Evolutionary conservation across 345 rosid species (phyloP), one percentile per base, ranked within the genome.

Genomic region (Passiflora organensis): DNA sequence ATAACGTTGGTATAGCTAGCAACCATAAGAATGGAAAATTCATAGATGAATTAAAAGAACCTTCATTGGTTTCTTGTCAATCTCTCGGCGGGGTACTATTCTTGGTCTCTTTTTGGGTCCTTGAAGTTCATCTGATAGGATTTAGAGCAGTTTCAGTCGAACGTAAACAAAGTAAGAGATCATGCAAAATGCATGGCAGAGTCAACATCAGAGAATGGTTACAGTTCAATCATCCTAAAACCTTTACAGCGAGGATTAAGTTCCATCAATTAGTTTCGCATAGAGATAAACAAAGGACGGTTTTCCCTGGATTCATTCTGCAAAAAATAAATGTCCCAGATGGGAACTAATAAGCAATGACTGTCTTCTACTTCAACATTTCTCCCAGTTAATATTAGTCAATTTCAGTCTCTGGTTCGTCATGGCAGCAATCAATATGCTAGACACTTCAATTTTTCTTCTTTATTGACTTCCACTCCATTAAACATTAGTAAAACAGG

Each of bases 61-160:
- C 95, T 84, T 68, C 75, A 82, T 82, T 28, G 89, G 78, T 60
- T 76, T 76, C 71, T 80, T 81, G 62, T 82, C 68, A 19, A 69
- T 18, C 54, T 60, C 81, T 44, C 49, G 71, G 37, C 69, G 59
- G 15, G 84, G 98, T 51, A 75, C 82, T 64, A 91, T 68, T 56
- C 78, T 81, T n/a, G 95, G 96, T 80, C 68, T 82, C 84, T 79
- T 88, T 53, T 2, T 67, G 15, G 95, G 95, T 58, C 84, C 78
- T 71, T 75, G 58, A 57, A 74, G 60, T 60, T 84, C 81, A 79
- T 73, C 97, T 91, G 72, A 36, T 34, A 41, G 54, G 56, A 64
- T 32, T 58, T 4, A 67, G 13, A 60, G 11, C 60, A 49, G 22
- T 37, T 53, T 64, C 53, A 74, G 68, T 42, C 32, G 48, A 32